Evolutionary conservation across 768 basidiomycete genomes (phyloP), one percentile per base, ranked within the genome.

Genomic region (Collybia mongolica): DNA sequence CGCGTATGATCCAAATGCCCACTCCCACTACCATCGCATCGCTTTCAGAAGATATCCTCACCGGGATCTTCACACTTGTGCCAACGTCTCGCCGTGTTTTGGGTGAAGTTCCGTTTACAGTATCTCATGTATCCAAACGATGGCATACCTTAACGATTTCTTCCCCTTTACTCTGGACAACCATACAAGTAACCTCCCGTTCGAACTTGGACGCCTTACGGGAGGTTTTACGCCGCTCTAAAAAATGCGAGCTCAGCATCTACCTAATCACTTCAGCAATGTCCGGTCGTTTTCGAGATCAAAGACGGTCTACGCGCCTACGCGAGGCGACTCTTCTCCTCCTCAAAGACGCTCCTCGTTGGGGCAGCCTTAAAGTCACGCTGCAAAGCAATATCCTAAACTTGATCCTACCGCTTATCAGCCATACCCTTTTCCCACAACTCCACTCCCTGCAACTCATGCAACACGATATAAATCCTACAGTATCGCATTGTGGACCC

Each of bases 401-500:
- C 14, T 28, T 40, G 20, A 47, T 43, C 24, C 32, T 48, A 23
- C 32, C 39, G 17, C 20, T 42, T n/a, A 36, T 48, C 18, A 2
- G 35, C 5, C 20, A n/a, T 12, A n/a, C 38, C 17, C 35, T 15
- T 6, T 39, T 51, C 32, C 37, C 45, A 14, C 39, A 22, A 14
- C 40, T 52, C 22, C 51, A 41, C 19, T 42, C 24, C 28, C 36
- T 52, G 14, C 40, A 52, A 19, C 44, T 52, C 14, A 20, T 47
- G 15, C 22, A 52, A 14, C 36, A 11, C 17, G 29, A 18, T 15
- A n/a, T 4, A 1, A 28, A n/a, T n/a, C 14, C 32, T 12, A 19
- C 38, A 14, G 29, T 42, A 8, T 15, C 22, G 4, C 51, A 46
- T 22, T 52, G 39, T 26, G 51, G 51, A 14, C 51, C 51, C 20